These are phyloP conservation scores for Arthrinium puccinioides DNA, from an alignment of 2,329 filamentous ascomycete genomes.

Conservation along the genomic window DNA sequence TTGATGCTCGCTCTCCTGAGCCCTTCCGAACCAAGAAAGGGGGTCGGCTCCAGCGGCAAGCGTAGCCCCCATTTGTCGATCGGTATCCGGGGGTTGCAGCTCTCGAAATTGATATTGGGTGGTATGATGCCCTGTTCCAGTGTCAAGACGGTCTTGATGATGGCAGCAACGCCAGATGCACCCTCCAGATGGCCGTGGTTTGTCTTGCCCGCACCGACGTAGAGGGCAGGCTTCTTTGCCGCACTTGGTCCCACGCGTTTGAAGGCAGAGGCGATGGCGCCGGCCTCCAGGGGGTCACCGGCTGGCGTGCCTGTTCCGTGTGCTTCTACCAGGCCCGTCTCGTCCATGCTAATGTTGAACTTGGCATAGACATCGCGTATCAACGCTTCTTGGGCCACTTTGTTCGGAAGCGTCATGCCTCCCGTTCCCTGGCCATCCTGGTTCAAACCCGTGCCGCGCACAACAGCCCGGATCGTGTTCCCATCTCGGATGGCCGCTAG, in stretches of 20 bases:
- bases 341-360: constrained; percentile 15
- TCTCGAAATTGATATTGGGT: constrained; percentile 26
- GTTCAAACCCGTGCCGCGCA: constrained; percentile 22
- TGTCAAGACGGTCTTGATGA: constrained; percentile 19
- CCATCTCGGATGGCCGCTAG: constrained; percentile 22
- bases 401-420: constrained; percentile 24
- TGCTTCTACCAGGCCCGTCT: constrained; percentile 24
- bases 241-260: constrained; percentile 8
- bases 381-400: constrained; percentile 20
- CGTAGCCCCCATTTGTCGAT: constrained; percentile 17
- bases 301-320: constrained; percentile 29
- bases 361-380: constrained; percentile 18
- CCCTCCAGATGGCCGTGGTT: constrained; percentile 25
- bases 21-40: constrained; percentile 10
- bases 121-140: constrained; percentile 15
- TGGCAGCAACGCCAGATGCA: constrained; percentile 13
- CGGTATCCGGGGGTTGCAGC: constrained; percentile 24
- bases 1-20: constrained; percentile 19
- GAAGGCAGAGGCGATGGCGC: constrained; percentile 25
- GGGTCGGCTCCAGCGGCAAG: constrained; percentile 14
- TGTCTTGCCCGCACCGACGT: constrained; percentile 22
- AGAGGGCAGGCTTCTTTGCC: constrained; percentile 4
- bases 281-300: constrained; percentile 29
- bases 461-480: constrained; percentile 25
- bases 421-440: constrained; percentile 22